Conservation (phyloP, 805 yeast species). For the Nakazawaea siamensis region DNA sequence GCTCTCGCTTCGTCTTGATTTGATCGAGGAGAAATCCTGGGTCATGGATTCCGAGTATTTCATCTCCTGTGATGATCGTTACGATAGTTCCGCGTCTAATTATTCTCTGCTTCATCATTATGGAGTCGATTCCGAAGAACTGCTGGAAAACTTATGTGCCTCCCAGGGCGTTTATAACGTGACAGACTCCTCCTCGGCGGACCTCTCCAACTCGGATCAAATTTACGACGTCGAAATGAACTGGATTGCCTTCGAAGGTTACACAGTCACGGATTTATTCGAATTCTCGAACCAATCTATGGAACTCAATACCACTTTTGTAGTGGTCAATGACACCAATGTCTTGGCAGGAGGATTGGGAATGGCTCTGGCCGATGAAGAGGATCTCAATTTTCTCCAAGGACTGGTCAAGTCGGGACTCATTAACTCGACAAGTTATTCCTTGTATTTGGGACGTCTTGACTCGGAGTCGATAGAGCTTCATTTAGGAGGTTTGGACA, state of each 20-base stretch:
- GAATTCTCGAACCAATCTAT: slow-evolving; percentile 8
- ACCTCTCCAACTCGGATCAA: slow-evolving; percentile 10
- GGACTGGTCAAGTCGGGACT: slow-evolving; percentile 20
- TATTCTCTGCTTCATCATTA: slow-evolving; percentile 1
- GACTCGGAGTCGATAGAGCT: slow-evolving; percentile 25
- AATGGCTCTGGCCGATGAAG: slow-evolving; percentile 19
- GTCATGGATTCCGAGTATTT: slow-evolving; percentile 18
- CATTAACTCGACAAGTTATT: slow-evolving; percentile 33
- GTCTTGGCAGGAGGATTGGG: slow-evolving; percentile 37
- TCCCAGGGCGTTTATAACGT: slow-evolving; percentile 17
- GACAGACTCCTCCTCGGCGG: slow-evolving; percentile 15
- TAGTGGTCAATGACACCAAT: slow-evolving; percentile 27
- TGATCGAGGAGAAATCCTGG: slow-evolving; percentile 22
- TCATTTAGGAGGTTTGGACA: slow-evolving; percentile 53
- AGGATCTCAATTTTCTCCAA: slow-evolving; percentile 24
- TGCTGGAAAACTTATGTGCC: slow-evolving; percentile 15
- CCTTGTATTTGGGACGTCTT: slow-evolving; percentile 29
- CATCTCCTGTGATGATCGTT: slow-evolving; percentile 14
- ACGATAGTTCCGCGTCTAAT: slow-evolving; percentile 1
- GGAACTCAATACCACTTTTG: slow-evolving; percentile 22
- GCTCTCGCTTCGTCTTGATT: slow-evolving; percentile 21
- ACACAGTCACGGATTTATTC: slow-evolving; percentile 18
- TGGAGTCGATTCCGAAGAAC: slow-evolving; percentile 1
- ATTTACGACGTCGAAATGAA: slow-evolving; percentile 11
- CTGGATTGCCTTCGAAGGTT: slow-evolving; percentile 18